Evolutionary conservation across 306 rosid species (phyloP).

Genomic region (Cucurbita maxima): DNA sequence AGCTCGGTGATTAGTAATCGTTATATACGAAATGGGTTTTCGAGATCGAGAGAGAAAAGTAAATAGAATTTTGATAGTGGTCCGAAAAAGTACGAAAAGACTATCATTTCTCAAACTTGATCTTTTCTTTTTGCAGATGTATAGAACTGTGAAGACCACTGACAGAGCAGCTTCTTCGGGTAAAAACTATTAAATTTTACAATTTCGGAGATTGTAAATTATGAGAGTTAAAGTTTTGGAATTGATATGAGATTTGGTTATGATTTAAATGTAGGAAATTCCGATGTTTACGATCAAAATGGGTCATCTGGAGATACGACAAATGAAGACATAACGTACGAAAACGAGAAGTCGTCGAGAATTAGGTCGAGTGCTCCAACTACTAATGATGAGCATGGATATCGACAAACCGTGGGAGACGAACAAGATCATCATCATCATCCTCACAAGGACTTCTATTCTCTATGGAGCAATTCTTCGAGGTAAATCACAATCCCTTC

Average conservation of each 20-base stretch:
- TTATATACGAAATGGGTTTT: too few species aligned
- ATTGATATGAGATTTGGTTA: not conserved
- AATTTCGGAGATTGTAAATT: too few species aligned
- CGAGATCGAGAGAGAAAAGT: not conserved
- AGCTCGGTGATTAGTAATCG: too few species aligned
- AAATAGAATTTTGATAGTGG: conserved; percentile 5
- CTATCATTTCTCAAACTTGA: conserved; percentile 71
- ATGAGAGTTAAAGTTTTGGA: not conserved
- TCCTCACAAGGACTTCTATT: conserved; percentile 33
- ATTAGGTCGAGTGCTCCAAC: conserved; percentile 11
- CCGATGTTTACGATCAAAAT: conserved; percentile 56
- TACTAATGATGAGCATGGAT: conserved; percentile 8
- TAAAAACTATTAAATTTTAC: conserved; percentile 8
- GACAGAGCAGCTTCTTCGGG: conserved; percentile 83
- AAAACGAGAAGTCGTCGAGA: conserved; percentile 31
- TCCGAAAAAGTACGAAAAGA: conserved; percentile 39
- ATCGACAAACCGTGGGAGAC: not conserved
- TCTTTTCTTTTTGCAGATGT: conserved; percentile 51
- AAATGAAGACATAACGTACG: conserved; percentile 52
- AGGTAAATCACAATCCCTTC: conserved; percentile 22
- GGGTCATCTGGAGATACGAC: conserved; percentile 85
- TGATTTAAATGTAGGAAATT: conserved; percentile 32
- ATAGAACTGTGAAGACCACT: conserved; percentile 90
- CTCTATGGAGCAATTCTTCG: conserved; percentile 86
- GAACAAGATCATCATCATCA: not conserved